Evolutionary conservation across 2,329 filamentous ascomycete genomes (phyloP), one percentile per base, ranked within the genome.

Genomic region (Aspergillus niger): DNA sequence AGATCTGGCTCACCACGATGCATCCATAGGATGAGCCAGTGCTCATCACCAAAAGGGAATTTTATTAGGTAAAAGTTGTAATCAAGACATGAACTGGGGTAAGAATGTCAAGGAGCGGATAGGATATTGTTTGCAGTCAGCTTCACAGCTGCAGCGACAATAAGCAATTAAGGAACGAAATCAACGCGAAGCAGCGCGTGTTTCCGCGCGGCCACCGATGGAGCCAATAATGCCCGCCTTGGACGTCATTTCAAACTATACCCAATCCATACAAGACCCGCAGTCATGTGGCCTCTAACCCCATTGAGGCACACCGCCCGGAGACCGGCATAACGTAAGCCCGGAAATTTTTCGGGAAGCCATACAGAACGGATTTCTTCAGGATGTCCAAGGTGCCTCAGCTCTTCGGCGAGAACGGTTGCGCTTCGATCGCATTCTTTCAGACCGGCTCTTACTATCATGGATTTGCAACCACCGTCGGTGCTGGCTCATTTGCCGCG

Each of bases 401-500:
- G 55, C 32, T 56, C 28, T 54, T 43, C 41, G 59, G 63, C 63
- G 63, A 57, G 61, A 62, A 61, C 47, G 57, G 62, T 62, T 58
- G 53, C 57, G 38, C 32, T 50, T 38, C 28, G 51, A 48, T 48
- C 44, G 55, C 55, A 51, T 44, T 58, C 38, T 30, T 28, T 44
- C 17, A n/a, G 28, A 52, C 39, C 24, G 20, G 26, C 11, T 28
- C 44, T 39, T 8, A 44, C 48, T 53, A 63, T 49, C 53, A 81
- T 81, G 79, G 78, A 80, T 68, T 64, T 81, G 39, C 76, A 76
- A 61, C 67, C 76, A 39, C 79, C 79, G 3, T 78, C 77, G 13
- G 68, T 79, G 15, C 67, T 81, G 70, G 77, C 78, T 41, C 78
- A 79, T 71, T 72, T 82, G 69, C 80, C 80, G 64, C 77, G 75